Conservation (phyloP, 2,329 filamentous ascomycete species). For the Dothiorella sarmentorum region DNA sequence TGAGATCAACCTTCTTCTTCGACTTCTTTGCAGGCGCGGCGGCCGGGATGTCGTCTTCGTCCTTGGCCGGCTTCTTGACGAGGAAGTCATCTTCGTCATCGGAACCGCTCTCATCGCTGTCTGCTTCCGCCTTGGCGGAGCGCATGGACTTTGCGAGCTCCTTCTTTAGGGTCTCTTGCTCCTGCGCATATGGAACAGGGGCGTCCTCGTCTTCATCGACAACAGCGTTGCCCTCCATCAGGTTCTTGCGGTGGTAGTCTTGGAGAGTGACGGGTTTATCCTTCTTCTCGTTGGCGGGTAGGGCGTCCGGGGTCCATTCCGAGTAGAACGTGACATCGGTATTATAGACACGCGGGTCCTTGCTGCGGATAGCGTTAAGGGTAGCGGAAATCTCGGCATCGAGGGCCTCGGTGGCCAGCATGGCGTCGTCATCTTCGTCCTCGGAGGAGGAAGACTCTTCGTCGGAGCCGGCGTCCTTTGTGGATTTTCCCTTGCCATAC, state of each 20-base stretch:
- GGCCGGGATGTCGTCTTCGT: not conserved
- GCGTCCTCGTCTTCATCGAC: slow-evolving; percentile 57
- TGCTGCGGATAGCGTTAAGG: slow-evolving; percentile 79
- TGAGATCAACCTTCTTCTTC: slow-evolving; percentile 45
- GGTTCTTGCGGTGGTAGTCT: slow-evolving; percentile 89
- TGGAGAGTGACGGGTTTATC: slow-evolving; percentile 81
- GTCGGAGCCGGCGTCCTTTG: slow-evolving; percentile 59
- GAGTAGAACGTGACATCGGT: slow-evolving; percentile 73
- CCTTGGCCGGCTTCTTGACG: slow-evolving; percentile 58
- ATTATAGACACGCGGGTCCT: slow-evolving; percentile 90
- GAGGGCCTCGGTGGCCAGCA: slow-evolving; percentile 78
- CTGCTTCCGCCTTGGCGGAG: slow-evolving; percentile 49
- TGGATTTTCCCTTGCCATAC: slow-evolving; percentile 55
- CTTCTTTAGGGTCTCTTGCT: slow-evolving; percentile 79
- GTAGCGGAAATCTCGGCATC: slow-evolving; percentile 86
- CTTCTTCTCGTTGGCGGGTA: slow-evolving; percentile 49
- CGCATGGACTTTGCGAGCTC: slow-evolving; percentile 79
- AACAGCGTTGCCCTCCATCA: slow-evolving; percentile 69
- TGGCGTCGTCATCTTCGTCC: slow-evolving; percentile 85
- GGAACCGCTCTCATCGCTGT: slow-evolving; percentile 38
- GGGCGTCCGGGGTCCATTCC: slow-evolving; percentile 55
- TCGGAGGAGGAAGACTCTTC: slow-evolving; percentile 50
- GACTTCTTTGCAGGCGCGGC: slow-evolving; percentile 32
- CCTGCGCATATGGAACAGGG: slow-evolving; percentile 75
- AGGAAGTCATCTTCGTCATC: slow-evolving; percentile 67